Evolutionary conservation across 2,329 filamentous ascomycete species (phyloP).

Genomic region (Colletotrichum sp.): DNA sequence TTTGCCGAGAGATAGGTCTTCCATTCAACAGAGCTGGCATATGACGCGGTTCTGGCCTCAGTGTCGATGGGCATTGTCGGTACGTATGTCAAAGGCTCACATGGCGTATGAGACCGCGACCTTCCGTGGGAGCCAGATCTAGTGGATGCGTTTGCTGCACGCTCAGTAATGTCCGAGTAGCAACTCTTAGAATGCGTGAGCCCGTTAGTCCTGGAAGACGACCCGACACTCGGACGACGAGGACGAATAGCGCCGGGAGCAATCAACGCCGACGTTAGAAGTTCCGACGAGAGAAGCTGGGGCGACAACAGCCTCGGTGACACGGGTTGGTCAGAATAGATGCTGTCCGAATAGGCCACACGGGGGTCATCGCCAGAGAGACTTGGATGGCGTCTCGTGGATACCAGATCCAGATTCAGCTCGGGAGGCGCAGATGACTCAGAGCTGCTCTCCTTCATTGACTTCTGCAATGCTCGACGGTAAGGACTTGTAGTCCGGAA

Average conservation of each 20-base stretch:
- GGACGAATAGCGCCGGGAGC: background rate
- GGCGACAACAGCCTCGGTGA: background rate
- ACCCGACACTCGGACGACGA: background rate
- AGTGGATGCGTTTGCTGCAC: background rate
- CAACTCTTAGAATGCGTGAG: background rate
- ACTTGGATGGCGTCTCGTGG: conserved; percentile 40
- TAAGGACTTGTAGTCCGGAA: conserved; percentile 63
- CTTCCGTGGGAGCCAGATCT: background rate
- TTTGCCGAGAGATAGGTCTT: conserved; percentile 60
- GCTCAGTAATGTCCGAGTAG: background rate
- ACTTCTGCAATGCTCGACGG: conserved; percentile 54
- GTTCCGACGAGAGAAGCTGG: background rate
- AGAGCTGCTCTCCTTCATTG: conserved; percentile 39
- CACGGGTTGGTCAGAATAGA: conserved; percentile 46
- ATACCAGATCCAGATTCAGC: conserved; percentile 39
- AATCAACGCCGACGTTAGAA: background rate
- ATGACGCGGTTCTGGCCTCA: conserved; percentile 37
- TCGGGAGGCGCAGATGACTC: conserved; percentile 23
- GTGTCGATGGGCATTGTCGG: conserved; percentile 32
- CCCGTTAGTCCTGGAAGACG: too few species aligned
- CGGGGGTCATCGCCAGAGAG: conserved; percentile 44
- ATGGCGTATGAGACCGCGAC: background rate
- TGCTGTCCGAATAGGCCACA: conserved; percentile 49
- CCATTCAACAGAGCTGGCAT: conserved; percentile 57
- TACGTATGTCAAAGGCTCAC: background rate